phyloP scores from a whole-genome alignment of 2,329 filamentous ascomycete genomes.

The Allantophomopsis cytisporea region DNA sequence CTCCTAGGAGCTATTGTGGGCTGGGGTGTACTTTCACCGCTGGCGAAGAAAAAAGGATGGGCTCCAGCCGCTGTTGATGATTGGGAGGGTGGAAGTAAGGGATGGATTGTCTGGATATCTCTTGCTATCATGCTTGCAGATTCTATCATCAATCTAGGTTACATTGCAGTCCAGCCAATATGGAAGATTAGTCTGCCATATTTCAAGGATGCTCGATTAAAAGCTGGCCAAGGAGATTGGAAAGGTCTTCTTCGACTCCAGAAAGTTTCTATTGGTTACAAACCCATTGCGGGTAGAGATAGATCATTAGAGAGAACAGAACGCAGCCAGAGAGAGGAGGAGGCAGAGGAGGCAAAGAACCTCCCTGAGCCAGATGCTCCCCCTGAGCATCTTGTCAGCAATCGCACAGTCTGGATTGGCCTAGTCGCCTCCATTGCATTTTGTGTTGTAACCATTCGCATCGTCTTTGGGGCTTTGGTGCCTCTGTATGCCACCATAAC shows the following conservation, averaged over 20 bases:
- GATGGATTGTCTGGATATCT: slow-evolving; percentile 97
- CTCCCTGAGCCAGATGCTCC: slow-evolving; percentile 59
- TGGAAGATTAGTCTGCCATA: slow-evolving; percentile 29
- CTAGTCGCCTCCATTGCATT: slow-evolving; percentile 64
- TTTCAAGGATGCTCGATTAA: slow-evolving; percentile 15
- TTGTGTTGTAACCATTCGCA: slow-evolving; percentile 69
- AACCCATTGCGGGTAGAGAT: slow-evolving; percentile 10
- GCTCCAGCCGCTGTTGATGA: slow-evolving; percentile 75
- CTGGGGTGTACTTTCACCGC: slow-evolving; percentile 80
- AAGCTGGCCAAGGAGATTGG: slow-evolving; percentile 15
- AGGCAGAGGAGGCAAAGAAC: slow-evolving; percentile 8
- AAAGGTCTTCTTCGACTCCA: slow-evolving; percentile 10
- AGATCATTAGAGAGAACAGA: slow-evolving; percentile 2
- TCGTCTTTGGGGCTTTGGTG: slow-evolving; percentile 73
- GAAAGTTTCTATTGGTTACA: slow-evolving; percentile 11
- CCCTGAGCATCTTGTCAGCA: slow-evolving; percentile 65
- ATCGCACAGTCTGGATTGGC: slow-evolving; percentile 57
- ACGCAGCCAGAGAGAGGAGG: slow-evolving; percentile 2
- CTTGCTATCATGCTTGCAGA: slow-evolving; percentile 95
- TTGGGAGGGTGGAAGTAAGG: slow-evolving; percentile 89
- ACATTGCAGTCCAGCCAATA: slow-evolving; percentile 56
- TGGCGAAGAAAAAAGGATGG: slow-evolving; percentile 80
- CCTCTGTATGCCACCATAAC: slow-evolving; percentile 62
- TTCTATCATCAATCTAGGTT: slow-evolving; percentile 74
- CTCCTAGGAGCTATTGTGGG: slow-evolving; percentile 77